Evolutionary conservation across 257 asterid species (phyloP), one percentile per base, ranked within the genome.

Genomic region (Ehretia macrophylla): DNA sequence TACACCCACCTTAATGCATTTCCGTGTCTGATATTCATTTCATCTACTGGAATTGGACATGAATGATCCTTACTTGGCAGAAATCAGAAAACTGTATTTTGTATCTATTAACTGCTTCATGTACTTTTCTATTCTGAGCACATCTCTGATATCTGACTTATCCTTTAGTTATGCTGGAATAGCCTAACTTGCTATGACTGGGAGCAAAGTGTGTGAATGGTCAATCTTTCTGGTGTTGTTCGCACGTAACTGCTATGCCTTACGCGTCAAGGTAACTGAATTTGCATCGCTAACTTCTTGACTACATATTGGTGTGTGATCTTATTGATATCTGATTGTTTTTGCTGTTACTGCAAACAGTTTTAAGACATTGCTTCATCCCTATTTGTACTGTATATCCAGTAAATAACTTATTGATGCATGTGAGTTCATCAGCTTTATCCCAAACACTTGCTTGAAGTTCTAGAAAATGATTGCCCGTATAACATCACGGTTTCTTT

Each of bases 331-430:
- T 52, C 11, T 52, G n/a, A 52, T 11, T 16, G 32, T 52, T 10
- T 52, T 52, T 52, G 35, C 54, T 49, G 27, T n/a, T 49, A 13
- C n/a, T 45, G 50, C 20, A 19, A n/a, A 11, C 57, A 52, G 57
- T 37, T 52, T 16, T 2, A 21, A 20, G 53, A 17, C 3, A 17
- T 21, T 52, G 27, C 17, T 17, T 10, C 5, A 49, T 49, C 20
- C 17, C 27, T 17, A 17, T 11, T 45, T 52, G 38, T 52, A 21
- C 57, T 32, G 17, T 52, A 52, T 5, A 51, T 51, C n/a, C 10
- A 1, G 14, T 51, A 10, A 20, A 27, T 52, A 52, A 52, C 35
- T n/a, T 52, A 3, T 17, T 21, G n/a, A n/a, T 49, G 10, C 23
- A 49, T 20, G 54, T 49, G 16, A 49, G 22, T 49, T 49, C 14